These are phyloP conservation scores for Microglena sp. DNA, from an alignment of 139 green algal genomes.

Conservation along the genomic window DNA sequence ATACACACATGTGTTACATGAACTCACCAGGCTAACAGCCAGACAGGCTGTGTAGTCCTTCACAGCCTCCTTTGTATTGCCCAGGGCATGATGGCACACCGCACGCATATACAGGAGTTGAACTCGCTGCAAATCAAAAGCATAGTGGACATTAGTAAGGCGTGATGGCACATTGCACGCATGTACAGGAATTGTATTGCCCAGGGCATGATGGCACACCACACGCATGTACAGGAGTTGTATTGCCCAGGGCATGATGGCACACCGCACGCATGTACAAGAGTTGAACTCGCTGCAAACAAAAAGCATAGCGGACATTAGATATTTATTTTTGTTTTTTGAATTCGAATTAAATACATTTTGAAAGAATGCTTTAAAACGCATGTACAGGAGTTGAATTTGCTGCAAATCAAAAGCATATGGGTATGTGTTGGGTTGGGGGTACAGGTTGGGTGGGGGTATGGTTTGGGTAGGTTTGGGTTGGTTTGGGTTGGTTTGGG, in stretches of 20 bases:
- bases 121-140: conserved; percentile 19
- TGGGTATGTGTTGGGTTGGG: neutral
- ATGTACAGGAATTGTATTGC: no score
- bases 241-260: conserved; percentile 25
- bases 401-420: conserved; percentile 1
- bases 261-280: conserved; percentile 53
- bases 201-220: conserved; percentile 30
- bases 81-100: conserved; percentile 30
- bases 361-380: no score
- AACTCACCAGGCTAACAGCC: no score
- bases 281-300: conserved; percentile 36
- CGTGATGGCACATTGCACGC: neutral
- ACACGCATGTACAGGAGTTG: conserved; percentile 51
- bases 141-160: neutral
- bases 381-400: conserved; percentile 60
- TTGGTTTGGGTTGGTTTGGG: conserved; percentile 28
- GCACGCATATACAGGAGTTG: conserved; percentile 61
- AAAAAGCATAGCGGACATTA: neutral
- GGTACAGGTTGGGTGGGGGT: neutral
- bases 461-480: no score
- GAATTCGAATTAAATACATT: neutral
- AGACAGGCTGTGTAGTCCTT: conserved; percentile 13
- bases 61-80: conserved; percentile 18
- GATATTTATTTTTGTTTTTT: no score
- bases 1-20: no score